Conservation (phyloP, 306 rosid species). For the Trifolium dubium region DNA sequence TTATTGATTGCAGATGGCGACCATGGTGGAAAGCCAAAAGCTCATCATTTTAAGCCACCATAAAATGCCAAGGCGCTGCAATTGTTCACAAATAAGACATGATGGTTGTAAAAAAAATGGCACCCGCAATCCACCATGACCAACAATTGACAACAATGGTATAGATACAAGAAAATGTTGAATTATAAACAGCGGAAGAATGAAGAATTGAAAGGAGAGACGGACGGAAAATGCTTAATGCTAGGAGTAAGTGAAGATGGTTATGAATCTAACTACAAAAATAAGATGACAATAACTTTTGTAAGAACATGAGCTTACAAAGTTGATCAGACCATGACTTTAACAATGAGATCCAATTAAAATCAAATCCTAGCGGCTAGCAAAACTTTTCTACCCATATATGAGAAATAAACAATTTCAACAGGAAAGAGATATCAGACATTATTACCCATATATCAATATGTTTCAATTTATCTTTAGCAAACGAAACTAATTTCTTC, state of each 20-base stretch:
- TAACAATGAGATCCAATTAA: slow-evolving; percentile 6
- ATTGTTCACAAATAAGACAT: background rate
- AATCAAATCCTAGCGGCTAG: slow-evolving; percentile 16
- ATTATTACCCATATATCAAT: slow-evolving; percentile 87
- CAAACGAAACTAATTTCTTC: slow-evolving; percentile 78
- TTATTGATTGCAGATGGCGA: background rate
- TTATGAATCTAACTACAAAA: slow-evolving; percentile 10
- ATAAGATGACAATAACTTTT: slow-evolving; percentile 13
- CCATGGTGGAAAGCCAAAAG: background rate
- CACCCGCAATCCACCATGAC: background rate
- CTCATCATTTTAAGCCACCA: background rate
- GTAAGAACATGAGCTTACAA: slow-evolving; percentile 20
- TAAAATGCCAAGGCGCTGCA: background rate
- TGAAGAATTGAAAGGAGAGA: background rate
- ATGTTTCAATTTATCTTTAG: slow-evolving; percentile 69
- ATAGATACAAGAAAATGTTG: background rate
- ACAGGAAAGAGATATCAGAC: slow-evolving; percentile 24
- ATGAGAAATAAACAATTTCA: slow-evolving; percentile 27
- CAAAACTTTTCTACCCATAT: slow-evolving; percentile 12
- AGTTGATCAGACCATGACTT: slow-evolving; percentile 16
- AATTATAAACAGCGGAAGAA: slow-evolving; percentile 24
- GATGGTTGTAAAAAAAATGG: background rate
- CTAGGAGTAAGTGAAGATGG: background rate
- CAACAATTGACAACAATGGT: background rate
- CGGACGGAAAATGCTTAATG: slow-evolving; percentile 22